Percentiles rank a stretch among this genome's conserved stretches.
These are phyloP conservation scores for Sonneratia alba DNA, from an alignment of 345 rosid species.

Conservation along the genomic window DNA sequence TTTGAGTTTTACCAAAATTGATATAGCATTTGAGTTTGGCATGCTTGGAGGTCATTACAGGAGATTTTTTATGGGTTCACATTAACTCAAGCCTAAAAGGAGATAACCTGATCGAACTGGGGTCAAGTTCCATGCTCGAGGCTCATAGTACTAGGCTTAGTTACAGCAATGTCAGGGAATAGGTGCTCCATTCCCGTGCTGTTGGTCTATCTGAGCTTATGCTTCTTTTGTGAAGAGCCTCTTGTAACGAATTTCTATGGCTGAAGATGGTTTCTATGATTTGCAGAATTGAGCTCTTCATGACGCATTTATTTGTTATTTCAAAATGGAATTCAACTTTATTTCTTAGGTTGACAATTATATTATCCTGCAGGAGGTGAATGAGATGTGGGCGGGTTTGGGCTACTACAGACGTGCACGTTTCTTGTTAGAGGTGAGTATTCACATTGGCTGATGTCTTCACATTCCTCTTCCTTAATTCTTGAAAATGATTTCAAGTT, in stretches of 20 bases:
- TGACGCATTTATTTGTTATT: not conserved
- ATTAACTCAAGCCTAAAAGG: not conserved
- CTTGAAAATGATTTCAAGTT: not conserved
- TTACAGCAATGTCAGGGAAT: too few species aligned
- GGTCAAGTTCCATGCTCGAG: not conserved
- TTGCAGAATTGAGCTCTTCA: not conserved
- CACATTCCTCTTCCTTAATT: not conserved
- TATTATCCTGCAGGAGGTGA: constrained; percentile 60
- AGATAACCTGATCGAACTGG: not conserved
- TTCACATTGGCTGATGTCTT: not conserved
- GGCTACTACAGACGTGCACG: constrained; percentile 93
- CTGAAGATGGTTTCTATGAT: not conserved
- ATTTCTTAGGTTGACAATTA: not conserved
- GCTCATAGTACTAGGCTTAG: not conserved
- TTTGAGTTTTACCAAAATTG: not conserved
- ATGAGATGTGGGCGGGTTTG: constrained; percentile 96
- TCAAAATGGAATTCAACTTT: not conserved
- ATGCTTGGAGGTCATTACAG: not conserved
- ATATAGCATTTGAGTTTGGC: not conserved
- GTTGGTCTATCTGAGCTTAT: not conserved
- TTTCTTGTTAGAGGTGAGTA: constrained; percentile 68
- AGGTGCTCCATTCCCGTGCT: not conserved
- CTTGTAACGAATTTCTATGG: not conserved
- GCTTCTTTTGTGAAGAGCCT: not conserved
- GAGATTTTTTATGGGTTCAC: not conserved